Conservation (phyloP, 257 asterid genomes). For the Solanum infundibuliforme region DNA sequence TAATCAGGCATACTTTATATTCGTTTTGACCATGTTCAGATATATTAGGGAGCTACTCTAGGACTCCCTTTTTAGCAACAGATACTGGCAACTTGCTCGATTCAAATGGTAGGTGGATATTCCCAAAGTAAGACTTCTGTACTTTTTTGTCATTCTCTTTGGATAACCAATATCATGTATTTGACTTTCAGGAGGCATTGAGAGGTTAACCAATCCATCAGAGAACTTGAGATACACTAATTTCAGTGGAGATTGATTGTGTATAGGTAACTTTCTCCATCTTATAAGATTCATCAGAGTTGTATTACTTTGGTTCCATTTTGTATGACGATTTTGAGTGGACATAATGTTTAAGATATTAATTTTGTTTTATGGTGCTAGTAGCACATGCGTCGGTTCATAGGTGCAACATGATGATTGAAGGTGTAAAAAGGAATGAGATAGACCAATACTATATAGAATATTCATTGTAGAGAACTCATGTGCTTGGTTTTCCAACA, state of each 20-base stretch:
- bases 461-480: not conserved
- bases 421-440: not conserved
- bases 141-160: not conserved
- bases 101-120: conserved; percentile 42
- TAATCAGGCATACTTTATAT: not conserved
- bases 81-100: conserved; percentile 44
- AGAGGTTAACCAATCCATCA: conserved; percentile 42
- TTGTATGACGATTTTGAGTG: not conserved
- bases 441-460: not conserved
- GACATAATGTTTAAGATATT: not conserved
- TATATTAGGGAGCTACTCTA: conserved; percentile 47
- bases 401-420: not conserved
- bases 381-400: not conserved
- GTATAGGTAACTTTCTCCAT: conserved; percentile 3
- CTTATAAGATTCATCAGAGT: not conserved
- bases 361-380: not conserved
- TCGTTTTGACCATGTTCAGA: conserved; percentile 28
- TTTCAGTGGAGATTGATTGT: conserved; percentile 38
- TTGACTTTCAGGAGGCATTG: conserved; percentile 39
- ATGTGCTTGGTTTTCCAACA: not conserved
- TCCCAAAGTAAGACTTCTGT: conserved; percentile 1
- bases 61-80: conserved; percentile 45
- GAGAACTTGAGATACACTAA: conserved; percentile 38
- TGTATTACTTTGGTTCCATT: not conserved
- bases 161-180: not conserved